Evolutionary conservation across 208 protist species (phyloP).

Genomic region (Wallacemonas collosoma): DNA sequence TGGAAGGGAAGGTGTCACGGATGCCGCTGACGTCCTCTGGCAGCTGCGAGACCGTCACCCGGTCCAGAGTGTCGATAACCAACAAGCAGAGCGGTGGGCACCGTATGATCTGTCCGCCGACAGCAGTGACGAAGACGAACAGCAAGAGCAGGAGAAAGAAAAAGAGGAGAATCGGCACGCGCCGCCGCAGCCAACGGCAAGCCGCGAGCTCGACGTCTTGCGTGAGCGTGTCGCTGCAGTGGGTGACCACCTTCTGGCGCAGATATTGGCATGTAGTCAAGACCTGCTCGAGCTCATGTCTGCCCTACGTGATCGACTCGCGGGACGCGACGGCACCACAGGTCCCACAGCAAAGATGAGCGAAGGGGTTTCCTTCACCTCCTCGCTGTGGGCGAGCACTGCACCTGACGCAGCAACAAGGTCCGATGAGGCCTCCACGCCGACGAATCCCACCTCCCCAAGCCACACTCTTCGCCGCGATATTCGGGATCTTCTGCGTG

Average conservation of each 20-base stretch:
- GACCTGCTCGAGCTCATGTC: constrained; percentile 68
- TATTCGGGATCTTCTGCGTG: constrained; percentile 24
- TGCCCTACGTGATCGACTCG: constrained; percentile 45
- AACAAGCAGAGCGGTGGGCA: not conserved
- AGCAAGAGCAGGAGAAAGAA: constrained; percentile 12
- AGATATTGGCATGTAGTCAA: constrained; percentile 51
- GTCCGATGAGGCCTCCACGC: constrained; percentile 2
- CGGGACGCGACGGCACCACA: not conserved
- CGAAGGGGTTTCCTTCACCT: not conserved
- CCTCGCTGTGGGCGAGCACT: not conserved
- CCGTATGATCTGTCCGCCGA: not conserved
- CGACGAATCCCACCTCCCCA: not conserved
- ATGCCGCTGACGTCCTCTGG: too few species aligned
- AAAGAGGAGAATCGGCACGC: constrained; percentile 1
- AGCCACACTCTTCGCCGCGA: constrained; percentile 12
- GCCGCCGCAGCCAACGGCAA: too few species aligned
- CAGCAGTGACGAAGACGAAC: not conserved
- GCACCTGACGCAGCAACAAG: not conserved
- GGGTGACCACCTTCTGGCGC: constrained; percentile 42
- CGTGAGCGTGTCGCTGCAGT: constrained; percentile 43
- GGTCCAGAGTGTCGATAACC: not conserved
- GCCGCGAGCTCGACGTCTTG: constrained; percentile 18
- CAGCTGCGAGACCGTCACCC: too few species aligned
- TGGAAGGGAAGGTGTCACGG: too few species aligned
- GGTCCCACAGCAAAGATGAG: not conserved